A percentile compares a stretch with the other conserved stretches of the same genome.
Conservation (phyloP, 257 asterid species). For the Gentiana macrophylla region DNA sequence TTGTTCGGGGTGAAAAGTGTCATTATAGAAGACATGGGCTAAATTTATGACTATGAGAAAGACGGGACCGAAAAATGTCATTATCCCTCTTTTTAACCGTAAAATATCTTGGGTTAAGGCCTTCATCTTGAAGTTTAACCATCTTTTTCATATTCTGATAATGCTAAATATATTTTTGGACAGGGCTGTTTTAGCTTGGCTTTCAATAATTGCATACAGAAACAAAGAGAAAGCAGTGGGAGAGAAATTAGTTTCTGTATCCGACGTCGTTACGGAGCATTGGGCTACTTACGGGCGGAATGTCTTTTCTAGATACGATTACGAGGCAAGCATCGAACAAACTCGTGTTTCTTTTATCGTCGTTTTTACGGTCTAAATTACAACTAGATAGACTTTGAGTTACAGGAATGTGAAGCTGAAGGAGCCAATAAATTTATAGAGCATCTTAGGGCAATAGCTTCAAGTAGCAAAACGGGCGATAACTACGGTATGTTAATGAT, state of each 20-base stretch:
- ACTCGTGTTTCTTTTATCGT: conserved; percentile 9
- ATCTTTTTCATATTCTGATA: conserved; percentile 4
- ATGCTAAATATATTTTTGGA: conserved; percentile 4
- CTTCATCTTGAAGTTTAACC: not conserved
- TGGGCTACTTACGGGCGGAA: conserved; percentile 97
- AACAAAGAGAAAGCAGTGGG: conserved; percentile 82
- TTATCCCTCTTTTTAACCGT: no score
- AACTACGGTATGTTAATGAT: conserved; percentile 41
- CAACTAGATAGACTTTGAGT: conserved; percentile 6
- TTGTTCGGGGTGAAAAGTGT: no score
- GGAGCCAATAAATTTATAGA: conserved; percentile 77
- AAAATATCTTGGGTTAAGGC: not conserved
- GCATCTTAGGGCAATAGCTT: conserved; percentile 57
- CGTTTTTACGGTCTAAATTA: conserved; percentile 1
- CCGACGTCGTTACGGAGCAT: conserved; percentile 75
- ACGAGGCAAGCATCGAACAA: conserved; percentile 51
- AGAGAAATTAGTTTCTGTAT: conserved; percentile 70
- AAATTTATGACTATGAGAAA: no score
- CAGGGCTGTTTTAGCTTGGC: conserved; percentile 99
- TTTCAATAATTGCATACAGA: conserved; percentile 73
- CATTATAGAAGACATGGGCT: no score
- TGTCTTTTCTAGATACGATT: conserved; percentile 93
- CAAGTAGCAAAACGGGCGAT: conserved; percentile 69
- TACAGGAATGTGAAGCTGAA: conserved; percentile 84
- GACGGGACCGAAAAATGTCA: no score